Evolutionary conservation across 176 grass and related monocot species (phyloP).

Genomic region (Microstegium vimineum): DNA sequence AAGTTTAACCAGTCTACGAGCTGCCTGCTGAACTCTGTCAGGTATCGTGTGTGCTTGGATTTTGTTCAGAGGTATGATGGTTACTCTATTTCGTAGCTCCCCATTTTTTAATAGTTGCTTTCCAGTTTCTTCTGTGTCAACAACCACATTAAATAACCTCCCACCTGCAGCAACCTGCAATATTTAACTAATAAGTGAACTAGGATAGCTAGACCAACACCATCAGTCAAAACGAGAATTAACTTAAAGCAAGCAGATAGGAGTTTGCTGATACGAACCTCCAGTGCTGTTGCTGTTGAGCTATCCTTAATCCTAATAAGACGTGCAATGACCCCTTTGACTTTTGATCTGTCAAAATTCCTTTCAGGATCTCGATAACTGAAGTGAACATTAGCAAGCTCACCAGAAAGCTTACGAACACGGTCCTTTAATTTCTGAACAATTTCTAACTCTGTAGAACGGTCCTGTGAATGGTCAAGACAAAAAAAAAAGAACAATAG

Average conservation of each 20-base stretch:
- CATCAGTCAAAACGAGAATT: conserved; percentile 12
- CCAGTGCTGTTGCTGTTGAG: conserved; percentile 77
- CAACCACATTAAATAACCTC: conserved; percentile 86
- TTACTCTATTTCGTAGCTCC: conserved; percentile 69
- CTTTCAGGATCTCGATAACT: conserved; percentile 74
- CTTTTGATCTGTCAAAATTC: conserved; percentile 95
- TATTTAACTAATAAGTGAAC: conserved; percentile 24
- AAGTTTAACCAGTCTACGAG: conserved; percentile 70
- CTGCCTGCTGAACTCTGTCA: conserved; percentile 69
- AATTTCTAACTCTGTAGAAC: conserved; percentile 47
- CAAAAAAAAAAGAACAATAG: conserved; percentile 7
- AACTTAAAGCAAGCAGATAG: not conserved
- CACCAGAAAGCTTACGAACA: conserved; percentile 58
- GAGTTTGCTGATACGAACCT: conserved; percentile 51
- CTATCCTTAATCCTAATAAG: conserved; percentile 93
- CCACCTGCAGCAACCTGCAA: conserved; percentile 87
- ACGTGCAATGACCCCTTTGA: conserved; percentile 91
- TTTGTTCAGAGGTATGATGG: conserved; percentile 96
- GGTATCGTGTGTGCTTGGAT: conserved; percentile 62
- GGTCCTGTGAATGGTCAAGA: conserved; percentile 45
- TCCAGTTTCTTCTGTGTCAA: conserved; percentile 88
- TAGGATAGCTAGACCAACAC: not conserved
- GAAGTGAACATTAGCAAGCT: conserved; percentile 73
- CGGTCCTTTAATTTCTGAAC: conserved; percentile 69
- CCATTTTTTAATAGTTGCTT: conserved; percentile 79